Evolutionary conservation across 176 grass and related monocot genomes (phyloP).

Genomic region (Avena sativa): DNA sequence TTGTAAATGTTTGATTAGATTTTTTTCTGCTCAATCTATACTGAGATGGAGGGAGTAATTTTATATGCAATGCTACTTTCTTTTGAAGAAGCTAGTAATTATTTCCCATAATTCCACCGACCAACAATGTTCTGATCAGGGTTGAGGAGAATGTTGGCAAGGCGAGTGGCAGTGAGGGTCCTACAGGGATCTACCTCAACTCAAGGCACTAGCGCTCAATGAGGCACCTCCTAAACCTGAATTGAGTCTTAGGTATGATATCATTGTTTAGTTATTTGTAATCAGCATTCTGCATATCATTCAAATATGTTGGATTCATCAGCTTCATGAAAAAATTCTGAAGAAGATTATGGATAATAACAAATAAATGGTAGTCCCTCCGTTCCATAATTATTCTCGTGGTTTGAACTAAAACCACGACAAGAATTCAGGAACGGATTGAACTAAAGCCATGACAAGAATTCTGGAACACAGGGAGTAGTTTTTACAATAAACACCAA

Average conservation of each 20-base stretch:
- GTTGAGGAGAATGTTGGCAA: background rate
- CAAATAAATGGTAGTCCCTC: background rate
- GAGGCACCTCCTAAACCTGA: background rate
- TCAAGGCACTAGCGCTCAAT: background rate
- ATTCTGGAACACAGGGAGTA: no score
- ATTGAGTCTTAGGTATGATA: background rate
- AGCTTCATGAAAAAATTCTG: background rate
- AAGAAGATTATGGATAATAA: background rate
- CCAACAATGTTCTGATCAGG: constrained; percentile 21
- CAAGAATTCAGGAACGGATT: no score
- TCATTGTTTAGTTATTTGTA: background rate
- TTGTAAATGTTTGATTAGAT: background rate
- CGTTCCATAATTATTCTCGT: no score
- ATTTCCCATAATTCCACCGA: constrained; percentile 4
- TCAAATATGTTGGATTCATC: background rate
- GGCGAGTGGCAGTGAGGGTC: background rate
- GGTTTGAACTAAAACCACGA: no score
- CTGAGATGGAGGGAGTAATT: background rate
- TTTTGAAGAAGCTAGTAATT: background rate
- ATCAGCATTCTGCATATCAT: background rate
- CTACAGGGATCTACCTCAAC: background rate
- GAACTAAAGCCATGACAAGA: no score
- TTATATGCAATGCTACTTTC: background rate
- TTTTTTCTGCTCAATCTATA: background rate
- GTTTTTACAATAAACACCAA: background rate